Conservation (phyloP, 2,329 filamentous ascomycete species). For the Tolypocladium tundrense region DNA sequence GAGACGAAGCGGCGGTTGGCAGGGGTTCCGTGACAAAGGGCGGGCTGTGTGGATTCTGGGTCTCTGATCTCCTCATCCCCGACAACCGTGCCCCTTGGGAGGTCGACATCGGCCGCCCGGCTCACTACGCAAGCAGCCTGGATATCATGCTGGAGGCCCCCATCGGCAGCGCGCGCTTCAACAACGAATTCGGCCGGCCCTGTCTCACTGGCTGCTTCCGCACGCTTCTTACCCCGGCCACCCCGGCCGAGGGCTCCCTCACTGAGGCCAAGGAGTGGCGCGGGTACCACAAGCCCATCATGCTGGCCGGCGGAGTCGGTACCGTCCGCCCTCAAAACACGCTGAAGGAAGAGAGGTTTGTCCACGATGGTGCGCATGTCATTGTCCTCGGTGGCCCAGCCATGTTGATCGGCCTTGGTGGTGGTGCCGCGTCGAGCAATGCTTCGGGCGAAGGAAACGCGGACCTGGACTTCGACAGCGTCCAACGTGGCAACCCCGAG, state of each 20-base stretch:
- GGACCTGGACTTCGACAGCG: constrained; percentile 92
- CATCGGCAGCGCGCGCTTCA: constrained; percentile 89
- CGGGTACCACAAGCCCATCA: constrained; percentile 96
- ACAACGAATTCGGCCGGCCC: constrained; percentile 94
- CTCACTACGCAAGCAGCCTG: constrained; percentile 84
- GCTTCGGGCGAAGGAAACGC: constrained; percentile 80
- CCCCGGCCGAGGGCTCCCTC: constrained; percentile 6
- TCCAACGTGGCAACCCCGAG: constrained; percentile 93
- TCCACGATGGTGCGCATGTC: constrained; percentile 78
- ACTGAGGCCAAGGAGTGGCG: constrained; percentile 46
- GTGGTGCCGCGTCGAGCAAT: constrained; percentile 87
- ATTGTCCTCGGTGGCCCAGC: constrained; percentile 92
- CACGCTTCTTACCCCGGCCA: constrained; percentile 57
- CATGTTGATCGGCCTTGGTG: constrained; percentile 94
- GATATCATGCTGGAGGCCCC: constrained; percentile 98
- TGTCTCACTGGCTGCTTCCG: constrained; percentile 85
- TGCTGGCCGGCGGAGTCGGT: constrained; percentile 93
- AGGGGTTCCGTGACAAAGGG: constrained; percentile 88
- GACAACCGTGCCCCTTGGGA: constrained; percentile 81
- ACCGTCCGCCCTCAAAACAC: constrained; percentile 87
- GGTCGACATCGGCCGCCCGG: constrained; percentile 76
- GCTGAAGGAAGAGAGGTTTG: constrained; percentile 68
- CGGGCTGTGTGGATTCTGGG: constrained; percentile 85
- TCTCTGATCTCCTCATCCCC: constrained; percentile 87
- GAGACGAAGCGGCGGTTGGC: constrained; percentile 90